These are phyloP conservation scores for Psilocybe azurescens DNA, from an alignment of 768 basidiomycete species.

Conservation along the genomic window DNA sequence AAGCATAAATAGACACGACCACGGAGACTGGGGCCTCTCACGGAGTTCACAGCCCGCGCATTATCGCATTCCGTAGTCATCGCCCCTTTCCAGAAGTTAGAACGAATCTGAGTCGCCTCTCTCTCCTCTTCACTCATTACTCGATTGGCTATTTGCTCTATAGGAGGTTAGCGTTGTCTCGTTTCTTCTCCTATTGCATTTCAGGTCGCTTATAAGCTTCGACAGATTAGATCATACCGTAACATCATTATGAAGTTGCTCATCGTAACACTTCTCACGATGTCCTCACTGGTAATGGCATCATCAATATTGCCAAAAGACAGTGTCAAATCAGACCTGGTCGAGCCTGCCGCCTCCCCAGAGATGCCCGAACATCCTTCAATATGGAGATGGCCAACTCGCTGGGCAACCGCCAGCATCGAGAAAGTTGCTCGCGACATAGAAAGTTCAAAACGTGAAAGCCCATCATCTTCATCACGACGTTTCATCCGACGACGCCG, in stretches of 20 bases:
- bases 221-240: neutral
- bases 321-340: neutral
- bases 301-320: conserved; percentile 1
- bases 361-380: conserved; percentile 1
- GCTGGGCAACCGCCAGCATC: neutral
- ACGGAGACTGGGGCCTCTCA: neutral
- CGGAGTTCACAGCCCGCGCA: neutral
- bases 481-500: conserved; percentile 8
- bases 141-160: neutral
- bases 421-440: neutral
- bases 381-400: conserved; percentile 7
- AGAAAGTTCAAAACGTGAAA: conserved; percentile 4
- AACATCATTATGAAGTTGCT: neutral
- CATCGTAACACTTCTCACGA: conserved; percentile 10
- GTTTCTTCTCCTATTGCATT: neutral
- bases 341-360: neutral
- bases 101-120: neutral
- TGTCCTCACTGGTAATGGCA: conserved; percentile 6
- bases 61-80: neutral
- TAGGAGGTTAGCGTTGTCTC: neutral
- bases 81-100: neutral
- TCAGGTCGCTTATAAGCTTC: conserved; percentile 1
- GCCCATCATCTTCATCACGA: conserved; percentile 6
- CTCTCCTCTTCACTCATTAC: neutral
- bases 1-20: conserved; percentile 2